Base-by-base conservation (phyloP, 306 rosid species). In the Prunus padus region DNA sequence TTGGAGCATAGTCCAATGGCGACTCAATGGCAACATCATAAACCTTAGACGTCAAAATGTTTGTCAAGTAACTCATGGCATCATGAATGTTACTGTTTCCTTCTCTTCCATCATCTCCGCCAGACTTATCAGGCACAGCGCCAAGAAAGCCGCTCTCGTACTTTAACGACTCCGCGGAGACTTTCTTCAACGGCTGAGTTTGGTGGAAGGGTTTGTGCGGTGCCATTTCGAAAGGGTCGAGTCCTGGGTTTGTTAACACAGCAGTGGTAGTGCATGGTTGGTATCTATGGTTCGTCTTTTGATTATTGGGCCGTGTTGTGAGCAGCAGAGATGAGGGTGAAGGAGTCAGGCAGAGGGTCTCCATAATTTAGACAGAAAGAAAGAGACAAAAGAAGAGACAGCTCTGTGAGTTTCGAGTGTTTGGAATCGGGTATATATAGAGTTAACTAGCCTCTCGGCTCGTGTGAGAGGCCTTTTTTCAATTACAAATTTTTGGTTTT, bases 91-190 rank as follows among this genome's bases (percentile, higher is more conserved):
- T 67, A 3, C 60, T 86, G 44, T 28, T 57, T 19, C 42, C 49
- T 30, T 56, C 75, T 2, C 74, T 55, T 20, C 84, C 22, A 69
- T 80, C 4, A 20, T 37, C 42, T 37, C 0, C 0, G 42, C 42
- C 42, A 37, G 42, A 70, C 1, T 82, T 26, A 15, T 79, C 68
- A 0, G 95, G 95, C 12, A 80, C 82, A 0, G 92, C 94, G 3
- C 98, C 98, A 30, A 94, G 88, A 73, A 84, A 91, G 15, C 97
- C 98, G 2, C 94, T 59, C 0, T 88, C 89, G 77, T 88, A 94
- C 73, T 79, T 86, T 20, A 94, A 85, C 0, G 95, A 25, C 62
- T 50, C 74, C 28, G 45, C 26, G 1, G 37, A 23, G 18, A 69
- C 62, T 40, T 50, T 69, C 28, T 18, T 69, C 61, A 69, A 51